Evolutionary conservation across 1,284 basidiomycete species (phyloP).

Genomic region (Schizopora paradoxa): DNA sequence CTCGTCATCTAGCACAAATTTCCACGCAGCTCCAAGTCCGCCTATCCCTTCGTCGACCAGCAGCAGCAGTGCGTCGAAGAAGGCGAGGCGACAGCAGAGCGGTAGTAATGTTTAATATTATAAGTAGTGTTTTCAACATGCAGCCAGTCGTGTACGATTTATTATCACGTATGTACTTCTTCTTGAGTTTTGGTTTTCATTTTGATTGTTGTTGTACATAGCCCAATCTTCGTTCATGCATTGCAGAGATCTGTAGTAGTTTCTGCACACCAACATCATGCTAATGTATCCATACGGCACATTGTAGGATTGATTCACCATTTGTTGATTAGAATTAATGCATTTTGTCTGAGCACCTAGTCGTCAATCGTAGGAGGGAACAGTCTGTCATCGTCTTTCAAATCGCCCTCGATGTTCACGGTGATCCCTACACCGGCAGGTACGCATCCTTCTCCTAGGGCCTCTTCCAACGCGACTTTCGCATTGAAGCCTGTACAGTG

Average conservation of each 20-base stretch:
- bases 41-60: too few relatives aligned
- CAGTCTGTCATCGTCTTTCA: slow-evolving; percentile 7
- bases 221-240: not conserved
- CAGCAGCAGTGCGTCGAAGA: too few relatives aligned
- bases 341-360: not conserved
- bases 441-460: slow-evolving; percentile 68
- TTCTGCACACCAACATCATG: not conserved
- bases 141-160: too few relatives aligned
- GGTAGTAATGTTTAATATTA: too few relatives aligned
- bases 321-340: not conserved
- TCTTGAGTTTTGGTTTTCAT: not conserved
- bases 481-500: slow-evolving; percentile 76
- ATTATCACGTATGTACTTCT: too few relatives aligned
- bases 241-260: not conserved
- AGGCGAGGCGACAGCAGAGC: too few relatives aligned
- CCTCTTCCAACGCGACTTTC: slow-evolving; percentile 62
- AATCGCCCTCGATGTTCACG: slow-evolving; percentile 39
- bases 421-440: slow-evolving; percentile 70
- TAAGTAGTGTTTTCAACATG: too few relatives aligned
- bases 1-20: too few relatives aligned
- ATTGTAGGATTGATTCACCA: not conserved
- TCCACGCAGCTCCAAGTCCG: too few relatives aligned
- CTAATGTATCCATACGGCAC: not conserved
- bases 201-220: not conserved
- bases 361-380: slow-evolving; percentile 13